Conservation (phyloP, 2,329 filamentous ascomycete genomes). For the Exserohilum turcica region DNA sequence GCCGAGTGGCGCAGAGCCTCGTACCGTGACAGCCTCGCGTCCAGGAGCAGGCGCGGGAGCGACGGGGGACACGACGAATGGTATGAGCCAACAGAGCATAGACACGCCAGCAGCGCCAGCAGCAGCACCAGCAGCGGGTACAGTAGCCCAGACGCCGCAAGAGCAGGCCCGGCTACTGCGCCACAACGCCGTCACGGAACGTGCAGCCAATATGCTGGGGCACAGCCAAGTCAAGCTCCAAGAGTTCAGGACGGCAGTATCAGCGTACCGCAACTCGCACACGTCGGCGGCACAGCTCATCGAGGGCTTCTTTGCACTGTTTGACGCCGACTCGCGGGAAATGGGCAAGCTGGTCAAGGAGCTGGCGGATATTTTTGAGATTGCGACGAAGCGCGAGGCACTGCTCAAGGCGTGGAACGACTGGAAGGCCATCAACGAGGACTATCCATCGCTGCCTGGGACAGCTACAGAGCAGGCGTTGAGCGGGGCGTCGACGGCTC, state of each 20-base stretch:
- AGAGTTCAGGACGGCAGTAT: constrained; percentile 80
- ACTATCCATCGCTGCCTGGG: constrained; percentile 86
- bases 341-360: constrained; percentile 90
- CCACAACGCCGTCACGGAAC: constrained; percentile 83
- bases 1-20: constrained; percentile 41
- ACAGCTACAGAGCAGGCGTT: constrained; percentile 54
- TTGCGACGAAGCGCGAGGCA: constrained; percentile 71
- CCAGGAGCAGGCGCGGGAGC: constrained; percentile 28
- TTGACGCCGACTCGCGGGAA: constrained; percentile 78
- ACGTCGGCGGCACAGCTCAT: constrained; percentile 77
- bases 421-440: constrained; percentile 94
- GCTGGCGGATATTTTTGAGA: constrained; percentile 89
- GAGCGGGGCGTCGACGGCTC: constrained; percentile 53
- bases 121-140: constrained; percentile 20
- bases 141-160: constrained; percentile 62
- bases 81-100: constrained; percentile 26
- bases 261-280: constrained; percentile 72
- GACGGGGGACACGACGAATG: constrained; percentile 25
- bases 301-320: constrained; percentile 85
- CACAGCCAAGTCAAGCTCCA: constrained; percentile 76
- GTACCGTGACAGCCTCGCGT: constrained; percentile 49
- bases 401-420: constrained; percentile 89
- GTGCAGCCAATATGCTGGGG: constrained; percentile 78
- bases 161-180: constrained; percentile 81
- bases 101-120: constrained; percentile 44